Evolutionary conservation across 2,329 filamentous ascomycete species (phyloP), one percentile per base, ranked within the genome.

Genomic region (Didymella pinodella): DNA sequence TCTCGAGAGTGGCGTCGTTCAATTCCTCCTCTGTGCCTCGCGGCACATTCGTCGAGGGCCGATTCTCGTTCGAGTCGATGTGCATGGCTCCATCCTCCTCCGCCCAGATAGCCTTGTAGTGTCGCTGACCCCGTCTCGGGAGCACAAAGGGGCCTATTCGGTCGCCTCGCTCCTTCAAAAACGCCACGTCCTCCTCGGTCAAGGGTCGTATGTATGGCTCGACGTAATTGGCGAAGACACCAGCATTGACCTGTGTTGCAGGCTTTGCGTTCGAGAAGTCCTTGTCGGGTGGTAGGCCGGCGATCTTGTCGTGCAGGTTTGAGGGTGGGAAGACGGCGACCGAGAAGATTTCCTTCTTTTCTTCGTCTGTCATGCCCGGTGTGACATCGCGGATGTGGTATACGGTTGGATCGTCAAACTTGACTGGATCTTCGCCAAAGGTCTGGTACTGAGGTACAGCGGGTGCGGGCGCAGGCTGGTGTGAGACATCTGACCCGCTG

Each of bases 211-310:
- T 95, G 79, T 91, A 98, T 0, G 93, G 92, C 64, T 99, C 95
- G 54, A 96, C 86, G 73, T 95, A 97, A 6, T 90, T 88, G n/a
- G 90, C 89, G 77, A 99, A 99, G 1, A 94, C 97, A 56, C 88
- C 90, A 65, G 95, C 95, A 75, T 91, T 93, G 75, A 98, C 95
- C 80, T 99, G 95, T 70, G 94, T 96, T 20, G 89, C 89, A 5
- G 94, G 93, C 75, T 98, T 99, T 32, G 92, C 90, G 73, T 88
- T 96, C 74, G 92, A 97, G 72, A 97, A 98, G 79, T 99, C 95
- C 75, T 92, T 93, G 77, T 98, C 93, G 1, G 95, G 94, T 1
- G 93, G 91, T 38, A 90, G 88, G 47, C 95, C 95, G 11, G 94
- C 90, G 64, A 96, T 96, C 66, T 95, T 83, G 72, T 97, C 89